phyloP scores from a whole-genome alignment of 768 basidiomycete species.

The Leccinellum albellum region DNA sequence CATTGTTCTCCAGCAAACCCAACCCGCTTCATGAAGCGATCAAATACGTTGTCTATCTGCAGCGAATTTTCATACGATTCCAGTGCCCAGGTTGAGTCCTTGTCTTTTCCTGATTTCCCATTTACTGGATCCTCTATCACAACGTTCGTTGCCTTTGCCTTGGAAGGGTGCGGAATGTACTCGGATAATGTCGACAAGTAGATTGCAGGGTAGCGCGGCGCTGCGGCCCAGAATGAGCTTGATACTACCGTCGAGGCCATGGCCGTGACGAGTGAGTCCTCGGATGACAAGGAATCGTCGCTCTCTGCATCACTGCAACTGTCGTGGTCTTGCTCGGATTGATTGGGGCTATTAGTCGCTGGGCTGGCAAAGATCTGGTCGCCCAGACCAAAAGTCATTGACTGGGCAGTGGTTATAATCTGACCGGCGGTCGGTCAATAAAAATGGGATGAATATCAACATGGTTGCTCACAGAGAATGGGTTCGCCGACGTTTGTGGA shows the following conservation, averaged over 20 bases:
- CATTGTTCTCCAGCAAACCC: conserved; percentile 77
- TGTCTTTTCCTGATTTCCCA: conserved; percentile 44
- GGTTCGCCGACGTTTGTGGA: conserved; percentile 45
- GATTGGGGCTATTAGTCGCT: conserved; percentile 15
- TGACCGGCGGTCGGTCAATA: conserved; percentile 8
- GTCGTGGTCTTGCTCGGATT: conserved; percentile 14
- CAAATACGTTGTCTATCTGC: conserved; percentile 80
- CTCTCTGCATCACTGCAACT: conserved; percentile 33
- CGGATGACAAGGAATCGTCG: conserved; percentile 37
- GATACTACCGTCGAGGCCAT: conserved; percentile 50
- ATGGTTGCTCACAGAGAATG: conserved; percentile 58
- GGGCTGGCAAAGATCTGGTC: conserved; percentile 59
- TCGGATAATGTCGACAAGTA: conserved; percentile 77
- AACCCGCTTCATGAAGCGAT: conserved; percentile 75
- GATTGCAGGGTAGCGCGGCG: conserved; percentile 61
- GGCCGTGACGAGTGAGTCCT: conserved; percentile 53
- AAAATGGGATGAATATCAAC: background rate
- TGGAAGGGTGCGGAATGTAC: conserved; percentile 59
- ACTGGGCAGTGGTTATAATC: conserved; percentile 27
- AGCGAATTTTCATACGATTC: conserved; percentile 83
- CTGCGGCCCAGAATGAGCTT: conserved; percentile 63
- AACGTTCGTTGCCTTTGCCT: conserved; percentile 39
- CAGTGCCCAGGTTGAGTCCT: conserved; percentile 54
- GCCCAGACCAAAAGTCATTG: conserved; percentile 52
- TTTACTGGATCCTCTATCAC: conserved; percentile 40